A percentile compares a stretch with the other conserved stretches of the same genome.
Evolutionary conservation across 257 asterid species (phyloP).

Genomic region (Solanum piurae): DNA sequence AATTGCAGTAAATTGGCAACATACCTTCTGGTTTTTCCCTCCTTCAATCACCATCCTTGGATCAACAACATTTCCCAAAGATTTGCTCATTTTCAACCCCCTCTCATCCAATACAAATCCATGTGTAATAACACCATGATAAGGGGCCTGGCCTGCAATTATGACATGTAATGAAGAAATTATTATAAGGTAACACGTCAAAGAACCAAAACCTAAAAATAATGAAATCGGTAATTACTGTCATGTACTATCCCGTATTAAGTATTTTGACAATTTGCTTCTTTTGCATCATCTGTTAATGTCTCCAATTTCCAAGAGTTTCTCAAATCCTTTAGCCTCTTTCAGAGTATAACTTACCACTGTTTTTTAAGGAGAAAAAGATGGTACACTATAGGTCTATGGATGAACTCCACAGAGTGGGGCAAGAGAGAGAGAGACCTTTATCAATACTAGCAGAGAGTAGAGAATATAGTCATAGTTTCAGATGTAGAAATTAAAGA

Average conservation of each 20-base stretch:
- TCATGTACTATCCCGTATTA: neutral
- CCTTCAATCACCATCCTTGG: conserved; percentile 88
- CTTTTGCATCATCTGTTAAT: neutral
- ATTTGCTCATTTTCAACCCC: conserved; percentile 97
- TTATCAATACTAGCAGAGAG: neutral
- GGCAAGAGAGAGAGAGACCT: neutral
- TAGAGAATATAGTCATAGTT: neutral
- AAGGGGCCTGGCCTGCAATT: conserved; percentile 86
- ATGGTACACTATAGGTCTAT: neutral
- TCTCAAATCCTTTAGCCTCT: neutral
- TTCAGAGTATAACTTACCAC: neutral
- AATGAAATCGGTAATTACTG: neutral
- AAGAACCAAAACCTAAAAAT: neutral
- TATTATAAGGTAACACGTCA: neutral
- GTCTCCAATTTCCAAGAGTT: neutral
- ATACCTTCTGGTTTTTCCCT: conserved; percentile 71
- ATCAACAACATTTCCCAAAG: conserved; percentile 92
- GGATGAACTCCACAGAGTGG: neutral
- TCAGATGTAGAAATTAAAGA: neutral
- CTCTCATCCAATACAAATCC: conserved; percentile 96
- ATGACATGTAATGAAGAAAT: neutral
- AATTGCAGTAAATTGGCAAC: neutral
- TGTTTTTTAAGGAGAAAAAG: neutral
- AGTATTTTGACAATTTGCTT: neutral
- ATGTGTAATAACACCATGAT: conserved; percentile 74